A percentile compares a stretch with the other conserved stretches of the same genome.
Conservation (phyloP, 2,329 filamentous ascomycete genomes). For the Beauveria caledonica region DNA sequence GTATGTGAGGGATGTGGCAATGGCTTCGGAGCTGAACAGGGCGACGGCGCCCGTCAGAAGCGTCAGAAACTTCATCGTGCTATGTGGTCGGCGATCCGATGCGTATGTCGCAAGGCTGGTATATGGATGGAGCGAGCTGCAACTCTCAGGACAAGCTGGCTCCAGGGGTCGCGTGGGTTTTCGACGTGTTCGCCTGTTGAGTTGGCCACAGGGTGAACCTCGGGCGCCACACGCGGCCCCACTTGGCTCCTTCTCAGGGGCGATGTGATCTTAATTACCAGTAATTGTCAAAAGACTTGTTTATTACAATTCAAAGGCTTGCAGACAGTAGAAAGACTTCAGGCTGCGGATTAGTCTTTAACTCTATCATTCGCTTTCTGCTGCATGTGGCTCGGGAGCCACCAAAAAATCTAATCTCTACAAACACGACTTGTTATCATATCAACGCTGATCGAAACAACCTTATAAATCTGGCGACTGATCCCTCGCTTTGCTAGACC, state of each 20-base stretch:
- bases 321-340: too few species aligned
- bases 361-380: too few species aligned
- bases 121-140: background rate
- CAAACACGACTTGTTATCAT: too few species aligned
- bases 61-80: slow-evolving; percentile 56
- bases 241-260: slow-evolving; percentile 7
- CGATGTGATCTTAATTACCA: too few species aligned
- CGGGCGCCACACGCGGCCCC: slow-evolving; percentile 1
- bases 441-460: too few species aligned
- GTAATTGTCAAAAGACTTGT: too few species aligned
- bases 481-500: too few species aligned
- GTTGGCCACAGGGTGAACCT: slow-evolving; percentile 9
- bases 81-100: background rate
- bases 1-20: slow-evolving; percentile 90
- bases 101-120: background rate
- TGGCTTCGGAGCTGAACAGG: slow-evolving; percentile 56
- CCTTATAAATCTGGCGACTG: too few species aligned
- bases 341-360: too few species aligned
- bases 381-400: too few species aligned
- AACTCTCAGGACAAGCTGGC: slow-evolving; percentile 20
- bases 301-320: too few species aligned
- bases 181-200: background rate
- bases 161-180: slow-evolving; percentile 15
- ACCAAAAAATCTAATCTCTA: too few species aligned
- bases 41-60: slow-evolving; percentile 62